Percentiles rank a stretch among this genome's conserved stretches.
phyloP scores from a whole-genome alignment of 768 basidiomycete genomes.

The Mycena belliarum region DNA sequence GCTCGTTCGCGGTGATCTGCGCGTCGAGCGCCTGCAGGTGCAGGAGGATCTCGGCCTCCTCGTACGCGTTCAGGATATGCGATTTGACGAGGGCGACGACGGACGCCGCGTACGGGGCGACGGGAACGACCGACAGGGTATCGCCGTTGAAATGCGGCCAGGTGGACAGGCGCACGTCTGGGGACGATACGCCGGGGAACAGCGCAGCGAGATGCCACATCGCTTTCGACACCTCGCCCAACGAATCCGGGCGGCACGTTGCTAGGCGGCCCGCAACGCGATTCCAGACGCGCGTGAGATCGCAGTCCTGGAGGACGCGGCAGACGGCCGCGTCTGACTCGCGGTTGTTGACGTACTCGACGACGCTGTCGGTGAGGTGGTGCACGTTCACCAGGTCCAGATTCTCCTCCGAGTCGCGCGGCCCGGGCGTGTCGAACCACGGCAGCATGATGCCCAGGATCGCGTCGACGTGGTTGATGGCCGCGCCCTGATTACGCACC shows the following conservation, averaged over 20 bases:
- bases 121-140: conserved; percentile 10
- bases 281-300: conserved; percentile 15
- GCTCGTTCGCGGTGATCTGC: background rate
- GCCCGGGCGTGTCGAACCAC: conserved; percentile 10
- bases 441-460: conserved; percentile 18
- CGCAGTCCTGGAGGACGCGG: conserved; percentile 16
- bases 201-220: conserved; percentile 17
- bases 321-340: conserved; percentile 10
- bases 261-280: conserved; percentile 8
- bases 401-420: background rate
- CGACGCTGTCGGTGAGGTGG: conserved; percentile 8
- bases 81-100: conserved; percentile 14
- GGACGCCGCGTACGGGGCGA: conserved; percentile 9
- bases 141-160: conserved; percentile 9
- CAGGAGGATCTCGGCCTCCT: conserved; percentile 1
- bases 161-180: background rate
- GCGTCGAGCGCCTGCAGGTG: conserved; percentile 10
- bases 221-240: conserved; percentile 10
- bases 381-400: conserved; percentile 1
- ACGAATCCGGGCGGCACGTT: conserved; percentile 9
- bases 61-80: conserved; percentile 13
- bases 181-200: conserved; percentile 13
- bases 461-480: conserved; percentile 15
- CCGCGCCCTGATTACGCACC: background rate
- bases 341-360: conserved; percentile 19